Conservation (phyloP, 2,329 filamentous ascomycete species). For the Cryoendolithus antarcticus region DNA sequence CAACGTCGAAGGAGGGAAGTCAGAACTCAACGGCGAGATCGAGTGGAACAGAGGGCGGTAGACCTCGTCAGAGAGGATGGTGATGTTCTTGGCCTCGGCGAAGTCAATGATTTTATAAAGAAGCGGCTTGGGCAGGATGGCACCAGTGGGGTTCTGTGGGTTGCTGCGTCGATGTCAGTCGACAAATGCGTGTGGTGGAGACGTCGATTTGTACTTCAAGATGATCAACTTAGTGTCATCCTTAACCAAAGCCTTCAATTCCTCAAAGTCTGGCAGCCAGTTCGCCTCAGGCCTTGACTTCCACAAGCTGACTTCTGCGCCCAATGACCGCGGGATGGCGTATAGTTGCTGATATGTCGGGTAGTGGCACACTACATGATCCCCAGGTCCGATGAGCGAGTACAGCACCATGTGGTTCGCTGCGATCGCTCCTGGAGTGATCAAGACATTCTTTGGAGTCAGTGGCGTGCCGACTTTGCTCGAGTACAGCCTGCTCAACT, state of each 20-base stretch:
- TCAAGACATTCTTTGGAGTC: slow-evolving; percentile 53
- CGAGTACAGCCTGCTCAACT: slow-evolving; percentile 54
- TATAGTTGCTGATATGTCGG: slow-evolving; percentile 83
- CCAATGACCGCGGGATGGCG: slow-evolving; percentile 58
- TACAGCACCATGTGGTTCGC: slow-evolving; percentile 79
- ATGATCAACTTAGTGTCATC: slow-evolving; percentile 61
- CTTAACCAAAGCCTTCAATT: slow-evolving; percentile 53
- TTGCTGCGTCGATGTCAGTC: slow-evolving; percentile 40
- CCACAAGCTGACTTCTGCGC: slow-evolving; percentile 69
- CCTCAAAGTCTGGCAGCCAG: slow-evolving; percentile 55
- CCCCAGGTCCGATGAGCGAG: slow-evolving; percentile 55
- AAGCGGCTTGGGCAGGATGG: slow-evolving; percentile 49
- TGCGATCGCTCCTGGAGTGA: slow-evolving; percentile 68
- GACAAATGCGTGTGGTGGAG: slow-evolving; percentile 4
- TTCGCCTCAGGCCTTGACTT: slow-evolving; percentile 50
- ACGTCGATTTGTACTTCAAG: slow-evolving; percentile 34
- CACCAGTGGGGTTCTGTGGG: slow-evolving; percentile 73
- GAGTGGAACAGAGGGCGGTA: slow-evolving; percentile 74
- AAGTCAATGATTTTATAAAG: slow-evolving; percentile 52
- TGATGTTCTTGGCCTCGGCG: slow-evolving; percentile 50
- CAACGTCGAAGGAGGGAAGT: slow-evolving; percentile 55
- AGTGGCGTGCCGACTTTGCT: slow-evolving; percentile 37
- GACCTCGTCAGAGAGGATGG: slow-evolving; percentile 66
- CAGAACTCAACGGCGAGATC: slow-evolving; percentile 39
- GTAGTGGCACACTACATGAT: slow-evolving; percentile 78